Conservation (phyloP, 495 filamentous ascomycete genomes). For the Geoglossum glabrum region DNA sequence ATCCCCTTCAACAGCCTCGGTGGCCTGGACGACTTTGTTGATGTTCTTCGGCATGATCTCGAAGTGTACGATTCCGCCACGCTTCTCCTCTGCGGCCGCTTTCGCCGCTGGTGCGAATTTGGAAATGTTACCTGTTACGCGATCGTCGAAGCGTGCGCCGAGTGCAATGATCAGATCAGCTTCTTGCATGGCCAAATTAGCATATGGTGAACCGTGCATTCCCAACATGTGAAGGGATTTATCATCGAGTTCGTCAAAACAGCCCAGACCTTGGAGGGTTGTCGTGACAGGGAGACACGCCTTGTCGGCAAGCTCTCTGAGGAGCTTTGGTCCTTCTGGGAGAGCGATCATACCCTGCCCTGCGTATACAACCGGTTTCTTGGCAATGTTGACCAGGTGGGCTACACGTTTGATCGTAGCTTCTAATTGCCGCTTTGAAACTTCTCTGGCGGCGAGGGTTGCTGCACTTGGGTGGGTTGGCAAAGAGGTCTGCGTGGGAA, state of each 20-base stretch:
- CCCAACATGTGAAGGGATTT: constrained; percentile 68
- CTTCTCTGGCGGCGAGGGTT: constrained; percentile 39
- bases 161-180: constrained; percentile 61
- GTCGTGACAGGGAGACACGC: constrained; percentile 59
- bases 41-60: constrained; percentile 76
- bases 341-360: constrained; percentile 47
- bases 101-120: constrained; percentile 52
- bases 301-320: constrained; percentile 50
- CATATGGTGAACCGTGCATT: constrained; percentile 65
- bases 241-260: constrained; percentile 56
- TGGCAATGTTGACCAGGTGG: constrained; percentile 47
- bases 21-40: constrained; percentile 70
- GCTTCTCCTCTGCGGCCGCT: constrained; percentile 43
- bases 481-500: constrained; percentile 41
- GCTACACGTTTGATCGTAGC: constrained; percentile 42
- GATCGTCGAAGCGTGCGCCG: constrained; percentile 59
- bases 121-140: constrained; percentile 41
- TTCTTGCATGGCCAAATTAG: constrained; percentile 63
- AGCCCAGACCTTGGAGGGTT: constrained; percentile 56
- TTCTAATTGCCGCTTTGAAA: constrained; percentile 35
- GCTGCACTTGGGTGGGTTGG: constrained; percentile 51
- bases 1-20: constrained; percentile 62
- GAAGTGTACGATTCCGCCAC: constrained; percentile 64
- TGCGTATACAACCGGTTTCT: constrained; percentile 60
- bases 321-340: constrained; percentile 42